These are phyloP conservation scores for Hepatocystis sp. DNA, from an alignment of 169 alveolate genomes.

Conservation along the genomic window DNA sequence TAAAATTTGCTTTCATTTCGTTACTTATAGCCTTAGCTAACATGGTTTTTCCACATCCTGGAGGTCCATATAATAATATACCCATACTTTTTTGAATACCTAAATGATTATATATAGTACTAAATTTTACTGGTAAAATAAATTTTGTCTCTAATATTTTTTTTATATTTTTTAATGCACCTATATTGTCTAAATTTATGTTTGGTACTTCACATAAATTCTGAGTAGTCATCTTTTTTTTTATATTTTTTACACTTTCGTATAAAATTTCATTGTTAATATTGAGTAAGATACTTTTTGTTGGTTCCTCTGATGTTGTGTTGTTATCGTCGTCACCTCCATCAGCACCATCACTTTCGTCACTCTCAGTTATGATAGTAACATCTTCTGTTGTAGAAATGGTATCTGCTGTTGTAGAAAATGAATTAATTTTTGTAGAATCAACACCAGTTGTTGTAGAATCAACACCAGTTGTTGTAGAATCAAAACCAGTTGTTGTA, in stretches of 20 bases:
- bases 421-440: too few species aligned
- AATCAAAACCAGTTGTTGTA: too few species aligned
- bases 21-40: conserved; percentile 98
- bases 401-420: too few species aligned
- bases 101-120: conserved; percentile 91
- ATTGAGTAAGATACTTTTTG: too few species aligned
- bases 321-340: not conserved
- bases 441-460: too few species aligned
- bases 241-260: conserved; percentile 53
- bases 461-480: too few species aligned
- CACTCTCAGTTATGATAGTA: not conserved
- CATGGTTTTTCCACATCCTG: conserved; percentile 99
- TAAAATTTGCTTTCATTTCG: conserved; percentile 97
- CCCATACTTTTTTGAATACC: conserved; percentile 97
- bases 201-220: conserved; percentile 91
- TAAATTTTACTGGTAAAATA: conserved; percentile 93
- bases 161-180: conserved; percentile 94
- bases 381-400: not conserved
- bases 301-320: not conserved
- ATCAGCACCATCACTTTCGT: not conserved
- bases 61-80: conserved; percentile 98
- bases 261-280: conserved; percentile 26
- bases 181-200: conserved; percentile 96
- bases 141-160: conserved; percentile 93
- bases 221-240: conserved; percentile 53